Base-by-base conservation (phyloP, 2,329 filamentous ascomycete genomes). In the Penicillium sp. region DNA sequence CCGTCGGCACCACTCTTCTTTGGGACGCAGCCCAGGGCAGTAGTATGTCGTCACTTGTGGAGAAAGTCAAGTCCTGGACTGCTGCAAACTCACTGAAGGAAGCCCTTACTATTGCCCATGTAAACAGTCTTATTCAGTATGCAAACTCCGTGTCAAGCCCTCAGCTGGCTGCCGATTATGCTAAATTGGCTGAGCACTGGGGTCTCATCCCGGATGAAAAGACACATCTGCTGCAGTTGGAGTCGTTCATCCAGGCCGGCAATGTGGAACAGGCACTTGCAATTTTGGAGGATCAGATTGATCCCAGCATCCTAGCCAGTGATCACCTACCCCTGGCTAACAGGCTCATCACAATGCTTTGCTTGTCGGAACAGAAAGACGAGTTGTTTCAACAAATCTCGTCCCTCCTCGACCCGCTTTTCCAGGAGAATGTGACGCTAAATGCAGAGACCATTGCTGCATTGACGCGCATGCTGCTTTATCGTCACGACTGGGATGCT, bases 21-120 rank as follows among this genome's bases (percentile, higher is more conserved):
- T 93, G 89, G 86, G 88, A 90, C 29, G 87, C 90, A 13, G 82
- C 88, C 8, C 84, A 86, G 54, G 89, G 87, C 21, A 90, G 88
- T 68, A 85, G 86, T 1, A 84, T 89, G 1, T 85, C 91, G 71
- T 87, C 91, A 69, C 81, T 93, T 58, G 82, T 85, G 54, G 84
- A 87, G 62, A 91, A 93, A 85, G 84, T 95, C 57, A 79, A 84
- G 44, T 80, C 87, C 21, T 88, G 91, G 81, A 73, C 79, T n/a
- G 79, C 59, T 67, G 77, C 52, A 71, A 80, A 58, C 72, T 79
- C 55, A 16, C 54, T 74, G 31, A 75, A 77, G 16, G 64, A 82
- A 3, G 73, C 78, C 7, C 85, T 91, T 0, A 87, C 90, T 54
- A 87, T 87, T 7, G 76, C 82, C 3, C 91, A 89, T 6, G 86